Evolutionary conservation across 2,329 filamentous ascomycete species (phyloP), one percentile per base, ranked within the genome.

Genomic region (Cercospora sp.): DNA sequence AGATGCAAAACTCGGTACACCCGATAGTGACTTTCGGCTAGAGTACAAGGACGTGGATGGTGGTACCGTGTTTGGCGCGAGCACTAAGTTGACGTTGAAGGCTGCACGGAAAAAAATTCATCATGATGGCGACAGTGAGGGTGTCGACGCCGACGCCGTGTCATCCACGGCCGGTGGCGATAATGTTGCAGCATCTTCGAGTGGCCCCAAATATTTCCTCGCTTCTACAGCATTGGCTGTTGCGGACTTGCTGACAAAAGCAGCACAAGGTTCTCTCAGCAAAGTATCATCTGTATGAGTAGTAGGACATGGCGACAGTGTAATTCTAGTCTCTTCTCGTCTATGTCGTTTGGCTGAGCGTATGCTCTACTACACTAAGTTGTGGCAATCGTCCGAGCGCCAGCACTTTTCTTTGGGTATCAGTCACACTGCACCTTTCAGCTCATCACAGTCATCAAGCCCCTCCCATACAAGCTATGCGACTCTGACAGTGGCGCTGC

Each of bases 11-110:
- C 5, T 69, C 6, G 37, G 40, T 9, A 24, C 34, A 18, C 4
- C 69, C 26, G 60, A 69, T 3, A 58, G 28, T 8, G 24, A 57
- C 26, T 18, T 69, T n/a, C 34, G 45, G 4, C 28, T 73, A 18
- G 49, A 71, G 12, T 71, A 71, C 61, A 45, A 51, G 13, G 70
- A 73, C 45, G 49, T 69, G 8, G 72, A 73, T 34, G 70, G 72
- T 24, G 70, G 70, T 16, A 65, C 66, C n/a, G 66, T 71, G 5
- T 55, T 67, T 60, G 72, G 72, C 5, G 65, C 66, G 10, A 63
- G 34, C 34, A 69, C 67, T 13, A 60, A 21, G 12, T 55, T 73
- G 18, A 49, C 32, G 13, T 18, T 73, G 43, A 61, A 61, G 30
- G 9, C 21, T 28, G 58, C 18, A 26, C 13, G 32, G 58, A 24